phyloP scores from a whole-genome alignment of 768 basidiomycete genomes.

The Hypholoma fasciculare region DNA sequence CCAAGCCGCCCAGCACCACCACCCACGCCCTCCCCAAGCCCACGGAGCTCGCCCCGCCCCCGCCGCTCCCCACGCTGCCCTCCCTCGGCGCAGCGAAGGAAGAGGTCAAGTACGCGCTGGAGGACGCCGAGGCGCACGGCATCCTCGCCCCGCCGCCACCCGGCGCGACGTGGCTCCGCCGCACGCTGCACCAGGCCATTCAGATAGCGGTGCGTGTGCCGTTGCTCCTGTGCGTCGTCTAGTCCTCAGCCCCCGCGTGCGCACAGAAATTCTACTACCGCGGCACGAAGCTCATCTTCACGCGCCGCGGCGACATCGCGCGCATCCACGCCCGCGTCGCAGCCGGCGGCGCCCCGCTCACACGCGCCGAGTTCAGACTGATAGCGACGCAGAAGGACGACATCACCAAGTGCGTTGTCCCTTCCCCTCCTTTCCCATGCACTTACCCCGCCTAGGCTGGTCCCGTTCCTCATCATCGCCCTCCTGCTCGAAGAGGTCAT shows the following conservation, averaged over 20 bases:
- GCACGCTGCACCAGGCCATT: conserved; percentile 47
- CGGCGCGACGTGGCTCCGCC: conserved; percentile 55
- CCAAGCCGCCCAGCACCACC: conserved; percentile 25
- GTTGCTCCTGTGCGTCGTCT: no score
- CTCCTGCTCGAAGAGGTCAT: conserved; percentile 78
- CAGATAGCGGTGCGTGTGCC: conserved; percentile 40
- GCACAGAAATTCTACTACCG: conserved; percentile 80
- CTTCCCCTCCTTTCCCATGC: not conserved
- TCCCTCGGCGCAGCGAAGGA: conserved; percentile 42
- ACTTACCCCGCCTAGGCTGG: conserved; percentile 45
- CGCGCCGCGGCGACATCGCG: conserved; percentile 54
- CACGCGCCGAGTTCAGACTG: conserved; percentile 69
- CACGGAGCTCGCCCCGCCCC: conserved; percentile 6
- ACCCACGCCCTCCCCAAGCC: conserved; percentile 18
- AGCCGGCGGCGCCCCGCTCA: conserved; percentile 60
- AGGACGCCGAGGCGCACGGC: conserved; percentile 66
- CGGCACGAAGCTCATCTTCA: conserved; percentile 72
- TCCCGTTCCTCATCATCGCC: conserved; percentile 78
- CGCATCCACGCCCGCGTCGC: conserved; percentile 56
- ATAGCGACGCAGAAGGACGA: conserved; percentile 68
- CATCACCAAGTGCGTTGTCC: conserved; percentile 57
- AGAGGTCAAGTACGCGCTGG: conserved; percentile 59
- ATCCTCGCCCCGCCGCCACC: conserved; percentile 66
- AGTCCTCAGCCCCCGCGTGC: not conserved
- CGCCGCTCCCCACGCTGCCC: conserved; percentile 14